These are phyloP conservation scores for Lotus japonicus DNA, from an alignment of 306 rosid species.

Conservation along the genomic window DNA sequence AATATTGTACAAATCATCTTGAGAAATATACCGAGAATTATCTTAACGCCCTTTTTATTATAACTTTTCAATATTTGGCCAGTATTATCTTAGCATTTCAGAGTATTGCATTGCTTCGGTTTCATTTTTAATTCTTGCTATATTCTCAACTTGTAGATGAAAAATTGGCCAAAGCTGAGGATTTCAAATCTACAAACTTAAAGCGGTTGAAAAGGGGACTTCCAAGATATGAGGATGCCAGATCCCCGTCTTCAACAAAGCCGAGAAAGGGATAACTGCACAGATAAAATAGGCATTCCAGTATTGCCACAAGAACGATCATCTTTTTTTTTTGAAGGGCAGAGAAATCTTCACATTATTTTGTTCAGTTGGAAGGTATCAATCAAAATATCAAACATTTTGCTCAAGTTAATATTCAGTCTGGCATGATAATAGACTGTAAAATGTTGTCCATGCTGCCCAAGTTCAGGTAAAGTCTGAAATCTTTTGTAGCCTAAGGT, in stretches of 20 bases:
- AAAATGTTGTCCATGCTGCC: not conserved
- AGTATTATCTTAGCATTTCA: not conserved
- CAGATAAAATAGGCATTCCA: not conserved
- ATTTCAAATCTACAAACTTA: not conserved
- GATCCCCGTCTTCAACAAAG: not conserved
- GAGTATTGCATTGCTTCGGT: not conserved
- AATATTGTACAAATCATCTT: no score
- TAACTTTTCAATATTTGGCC: not conserved
- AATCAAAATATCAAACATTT: not conserved
- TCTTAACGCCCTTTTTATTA: not conserved
- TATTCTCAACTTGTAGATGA: slow-evolving; percentile 14
- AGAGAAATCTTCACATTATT: no score
- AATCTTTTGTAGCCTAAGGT: not conserved
- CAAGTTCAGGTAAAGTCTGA: not conserved
- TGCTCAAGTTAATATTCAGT: not conserved
- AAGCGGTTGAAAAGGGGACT: slow-evolving; percentile 31
- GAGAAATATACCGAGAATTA: no score
- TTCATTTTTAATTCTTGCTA: slow-evolving; percentile 2
- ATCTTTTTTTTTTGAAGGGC: no score
- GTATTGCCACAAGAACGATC: not conserved
- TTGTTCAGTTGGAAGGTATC: not conserved
- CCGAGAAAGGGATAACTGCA: not conserved
- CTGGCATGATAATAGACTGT: not conserved
- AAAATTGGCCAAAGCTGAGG: not conserved
- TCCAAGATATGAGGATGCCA: not conserved